Evolutionary conservation across 1,284 basidiomycete genomes (phyloP).

Genomic region (Xanthoconium separans): DNA sequence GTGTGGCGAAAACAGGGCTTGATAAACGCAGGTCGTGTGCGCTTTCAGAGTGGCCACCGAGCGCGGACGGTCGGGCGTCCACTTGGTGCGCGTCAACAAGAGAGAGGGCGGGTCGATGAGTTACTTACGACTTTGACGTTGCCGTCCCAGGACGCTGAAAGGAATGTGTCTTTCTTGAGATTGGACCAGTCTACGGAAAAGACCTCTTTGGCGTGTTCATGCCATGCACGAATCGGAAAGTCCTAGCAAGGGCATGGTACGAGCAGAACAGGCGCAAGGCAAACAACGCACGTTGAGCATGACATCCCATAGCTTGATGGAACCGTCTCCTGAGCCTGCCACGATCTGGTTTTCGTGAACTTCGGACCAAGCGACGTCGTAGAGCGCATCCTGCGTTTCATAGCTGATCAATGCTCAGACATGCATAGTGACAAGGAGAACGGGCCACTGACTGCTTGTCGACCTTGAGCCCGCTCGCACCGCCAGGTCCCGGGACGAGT

Average conservation of each 20-base stretch:
- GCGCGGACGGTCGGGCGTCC: constrained; percentile 79
- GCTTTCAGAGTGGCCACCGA: constrained; percentile 83
- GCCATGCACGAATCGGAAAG: constrained; percentile 88
- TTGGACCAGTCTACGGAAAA: constrained; percentile 99
- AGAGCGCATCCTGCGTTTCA: constrained; percentile 92
- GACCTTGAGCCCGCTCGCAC: constrained; percentile 45
- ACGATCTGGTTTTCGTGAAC: constrained; percentile 93
- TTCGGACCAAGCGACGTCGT: constrained; percentile 92
- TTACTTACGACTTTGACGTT: constrained; percentile 79
- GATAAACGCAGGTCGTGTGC: constrained; percentile 84
- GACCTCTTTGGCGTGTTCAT: constrained; percentile 90
- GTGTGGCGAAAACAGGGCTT: constrained; percentile 90
- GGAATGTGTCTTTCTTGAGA: constrained; percentile 87
- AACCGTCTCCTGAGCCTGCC: constrained; percentile 89
- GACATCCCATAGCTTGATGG: constrained; percentile 89
- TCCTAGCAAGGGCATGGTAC: constrained; percentile 50
- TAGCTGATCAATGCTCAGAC: constrained; percentile 54
- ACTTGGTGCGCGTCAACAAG: constrained; percentile 47
- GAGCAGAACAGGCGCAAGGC: neutral
- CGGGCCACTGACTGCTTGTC: constrained; percentile 63
- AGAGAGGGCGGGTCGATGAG: neutral
- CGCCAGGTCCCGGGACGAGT: constrained; percentile 47
- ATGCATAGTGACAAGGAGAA: constrained; percentile 11
- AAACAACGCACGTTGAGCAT: constrained; percentile 71
- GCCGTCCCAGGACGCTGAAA: constrained; percentile 92